Percentiles rank a stretch among this genome's conserved stretches.
phyloP scores from a whole-genome alignment of 805 yeast species.

The Lipomyces sp. region DNA sequence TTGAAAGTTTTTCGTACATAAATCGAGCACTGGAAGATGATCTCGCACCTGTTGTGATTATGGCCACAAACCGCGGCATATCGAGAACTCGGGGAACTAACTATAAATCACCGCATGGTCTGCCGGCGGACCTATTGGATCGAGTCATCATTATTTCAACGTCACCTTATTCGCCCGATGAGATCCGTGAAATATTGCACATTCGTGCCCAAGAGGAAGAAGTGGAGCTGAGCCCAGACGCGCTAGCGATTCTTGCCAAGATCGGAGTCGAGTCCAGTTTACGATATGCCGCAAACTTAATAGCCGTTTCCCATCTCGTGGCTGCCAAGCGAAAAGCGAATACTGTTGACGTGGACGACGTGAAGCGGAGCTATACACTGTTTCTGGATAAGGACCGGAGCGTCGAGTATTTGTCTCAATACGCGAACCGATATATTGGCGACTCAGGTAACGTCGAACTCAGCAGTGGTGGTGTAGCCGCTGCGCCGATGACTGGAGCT shows the following conservation, averaged over 20 bases:
- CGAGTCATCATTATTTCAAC: constrained; percentile 93
- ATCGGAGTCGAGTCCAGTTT: constrained; percentile 89
- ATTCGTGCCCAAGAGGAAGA: constrained; percentile 96
- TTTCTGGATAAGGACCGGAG: constrained; percentile 90
- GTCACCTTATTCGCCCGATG: constrained; percentile 73
- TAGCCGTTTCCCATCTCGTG: constrained; percentile 86
- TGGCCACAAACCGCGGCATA: constrained; percentile 98
- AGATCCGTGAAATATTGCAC: constrained; percentile 80
- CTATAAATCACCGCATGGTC: constrained; percentile 96
- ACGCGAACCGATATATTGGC: constrained; percentile 70
- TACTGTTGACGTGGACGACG: constrained; percentile 74
- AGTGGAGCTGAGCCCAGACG: constrained; percentile 79
- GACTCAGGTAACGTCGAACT: constrained; percentile 59
- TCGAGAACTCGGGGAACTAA: constrained; percentile 92
- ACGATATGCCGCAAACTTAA: constrained; percentile 89
- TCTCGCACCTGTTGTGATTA: constrained; percentile 93
- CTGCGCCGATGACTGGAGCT: constrained; percentile 17
- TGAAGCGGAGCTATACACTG: constrained; percentile 75
- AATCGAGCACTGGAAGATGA: constrained; percentile 97
- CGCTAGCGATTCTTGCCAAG: constrained; percentile 83
- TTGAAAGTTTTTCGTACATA: constrained; percentile 92
- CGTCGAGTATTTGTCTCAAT: constrained; percentile 79
- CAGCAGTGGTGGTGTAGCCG: constrained; percentile 17
- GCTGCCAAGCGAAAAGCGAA: constrained; percentile 78
- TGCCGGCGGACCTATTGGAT: constrained; percentile 92